These are phyloP conservation scores for Globisporangium rhizosaccharum DNA, from an alignment of 352 stramenopile species.

Conservation along the genomic window DNA sequence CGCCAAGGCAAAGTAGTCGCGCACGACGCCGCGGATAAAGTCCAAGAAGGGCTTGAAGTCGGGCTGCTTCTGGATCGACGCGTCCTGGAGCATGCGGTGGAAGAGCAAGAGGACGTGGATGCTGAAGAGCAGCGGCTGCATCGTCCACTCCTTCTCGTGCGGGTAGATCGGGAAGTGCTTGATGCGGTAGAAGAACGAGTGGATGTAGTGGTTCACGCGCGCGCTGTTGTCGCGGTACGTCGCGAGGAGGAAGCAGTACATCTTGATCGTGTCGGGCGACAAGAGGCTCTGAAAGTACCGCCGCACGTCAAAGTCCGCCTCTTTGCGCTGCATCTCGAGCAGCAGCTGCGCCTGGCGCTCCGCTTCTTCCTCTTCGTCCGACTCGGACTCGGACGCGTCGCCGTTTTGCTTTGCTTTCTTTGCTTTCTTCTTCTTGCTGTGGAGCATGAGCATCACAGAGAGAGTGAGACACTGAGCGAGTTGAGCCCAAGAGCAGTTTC, in stretches of 20 bases:
- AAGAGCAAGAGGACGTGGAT: constrained; percentile 78
- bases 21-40: constrained; percentile 73
- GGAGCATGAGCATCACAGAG: neutral
- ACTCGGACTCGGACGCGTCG: constrained; percentile 39
- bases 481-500: neutral
- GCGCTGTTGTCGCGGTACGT: constrained; percentile 70
- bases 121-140: constrained; percentile 86
- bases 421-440: constrained; percentile 24
- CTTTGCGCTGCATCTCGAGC: constrained; percentile 83
- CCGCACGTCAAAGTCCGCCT: constrained; percentile 80
- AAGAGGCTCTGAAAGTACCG: constrained; percentile 81
- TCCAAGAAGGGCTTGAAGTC: constrained; percentile 71
- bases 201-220: constrained; percentile 88
- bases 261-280: constrained; percentile 74
- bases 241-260: constrained; percentile 74
- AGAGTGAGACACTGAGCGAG: neutral
- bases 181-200: constrained; percentile 83
- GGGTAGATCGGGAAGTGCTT: constrained; percentile 77
- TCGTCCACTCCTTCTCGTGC: constrained; percentile 62
- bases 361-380: constrained; percentile 70
- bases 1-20: constrained; percentile 73
- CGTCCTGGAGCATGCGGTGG: constrained; percentile 83
- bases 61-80: constrained; percentile 42
- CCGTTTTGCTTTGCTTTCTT: constrained; percentile 34
- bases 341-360: constrained; percentile 62